Evolutionary conservation across 1,284 basidiomycete species (phyloP), one percentile per base, ranked within the genome.

Genomic region (Clitocybe nebularis): DNA sequence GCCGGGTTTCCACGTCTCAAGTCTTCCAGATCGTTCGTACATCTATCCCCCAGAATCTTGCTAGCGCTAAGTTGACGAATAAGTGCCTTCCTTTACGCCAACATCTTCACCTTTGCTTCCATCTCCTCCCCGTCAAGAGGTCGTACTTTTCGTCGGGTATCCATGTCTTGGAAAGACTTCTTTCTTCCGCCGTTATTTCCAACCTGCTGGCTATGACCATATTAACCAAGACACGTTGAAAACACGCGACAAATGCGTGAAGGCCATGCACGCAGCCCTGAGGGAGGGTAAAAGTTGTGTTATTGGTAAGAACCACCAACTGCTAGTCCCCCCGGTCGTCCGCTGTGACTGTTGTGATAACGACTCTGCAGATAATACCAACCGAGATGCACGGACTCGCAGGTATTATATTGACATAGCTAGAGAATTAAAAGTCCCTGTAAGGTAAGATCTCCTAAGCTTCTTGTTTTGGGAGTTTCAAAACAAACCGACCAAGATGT

Each of bases 351-450:
- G 16, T 20, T 3, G 20, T 13, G 34, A 3, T 48, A n/a, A n/a
- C n/a, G n/a, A n/a, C n/a, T n/a, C n/a, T n/a, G n/a, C n/a, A 90
- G 93, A 95, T 60, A 94, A 93, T 57, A 93, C 91, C 9, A 93
- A 93, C 59, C 77, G 89, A 3, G 77, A 92, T 56, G 58, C 55
- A 5, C 60, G 64, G 16, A 92, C 88, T 5, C 74, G 93, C 39
- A 77, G 77, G 47, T 59, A 72, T 34, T 95, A 91, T 57, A 51
- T 90, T 10, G 71, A 79, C 33, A 51, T 91, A 10, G 84, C 89
- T 7, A 74, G 71, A 54, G 72, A 73, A 38, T 50, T 72, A 1
- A 61, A 71, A 1, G 68, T 84, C 0, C 70, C 77, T 1, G 68
- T 82, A 7, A 72, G 87, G 83, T 85, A 44, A 20, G 62, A 32